A percentile compares a stretch with the other conserved stretches of the same genome.
phyloP scores from a whole-genome alignment of 2,329 filamentous ascomycete species.

The Diaporthe australafricana region DNA sequence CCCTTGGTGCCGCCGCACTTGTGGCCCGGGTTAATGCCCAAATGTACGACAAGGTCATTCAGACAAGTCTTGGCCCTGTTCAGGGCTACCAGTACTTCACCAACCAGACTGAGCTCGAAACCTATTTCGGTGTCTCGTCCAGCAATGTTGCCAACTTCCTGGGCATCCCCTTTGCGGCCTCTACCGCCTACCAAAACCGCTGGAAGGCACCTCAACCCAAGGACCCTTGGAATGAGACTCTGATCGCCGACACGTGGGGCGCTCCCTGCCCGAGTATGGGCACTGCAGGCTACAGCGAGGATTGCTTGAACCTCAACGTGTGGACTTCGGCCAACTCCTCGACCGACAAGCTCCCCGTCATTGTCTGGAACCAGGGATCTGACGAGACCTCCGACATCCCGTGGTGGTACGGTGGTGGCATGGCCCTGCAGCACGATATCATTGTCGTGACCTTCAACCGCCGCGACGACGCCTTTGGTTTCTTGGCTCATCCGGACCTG shows the following conservation, averaged over 20 bases:
- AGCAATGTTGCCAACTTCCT: constrained; percentile 26
- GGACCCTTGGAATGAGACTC: constrained; percentile 39
- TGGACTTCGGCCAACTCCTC: constrained; percentile 46
- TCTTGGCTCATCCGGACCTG: constrained; percentile 34
- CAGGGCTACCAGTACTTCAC: constrained; percentile 30
- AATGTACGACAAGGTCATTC: constrained; percentile 29
- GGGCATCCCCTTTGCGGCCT: constrained; percentile 30
- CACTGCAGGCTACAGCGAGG: constrained; percentile 40
- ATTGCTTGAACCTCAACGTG: constrained; percentile 49
- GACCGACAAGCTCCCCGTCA: constrained; percentile 44
- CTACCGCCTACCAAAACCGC: constrained; percentile 31
- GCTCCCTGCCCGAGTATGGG: constrained; percentile 26
- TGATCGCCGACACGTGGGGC: constrained; percentile 38
- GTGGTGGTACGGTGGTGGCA: constrained; percentile 34
- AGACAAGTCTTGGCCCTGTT: constrained; percentile 27
- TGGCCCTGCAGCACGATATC: constrained; percentile 35
- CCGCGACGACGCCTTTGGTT: constrained; percentile 36
- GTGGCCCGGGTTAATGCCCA: neutral
- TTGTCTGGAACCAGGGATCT: constrained; percentile 41
- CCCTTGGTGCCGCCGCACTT: constrained; percentile 6
- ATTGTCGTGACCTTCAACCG: constrained; percentile 36
- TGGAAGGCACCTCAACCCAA: constrained; percentile 27
- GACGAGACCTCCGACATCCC: constrained; percentile 27
- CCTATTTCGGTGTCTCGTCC: constrained; percentile 20
- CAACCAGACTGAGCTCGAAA: constrained; percentile 25